Conservation (phyloP, 495 filamentous ascomycete genomes). For the Filosporella fistucella region DNA sequence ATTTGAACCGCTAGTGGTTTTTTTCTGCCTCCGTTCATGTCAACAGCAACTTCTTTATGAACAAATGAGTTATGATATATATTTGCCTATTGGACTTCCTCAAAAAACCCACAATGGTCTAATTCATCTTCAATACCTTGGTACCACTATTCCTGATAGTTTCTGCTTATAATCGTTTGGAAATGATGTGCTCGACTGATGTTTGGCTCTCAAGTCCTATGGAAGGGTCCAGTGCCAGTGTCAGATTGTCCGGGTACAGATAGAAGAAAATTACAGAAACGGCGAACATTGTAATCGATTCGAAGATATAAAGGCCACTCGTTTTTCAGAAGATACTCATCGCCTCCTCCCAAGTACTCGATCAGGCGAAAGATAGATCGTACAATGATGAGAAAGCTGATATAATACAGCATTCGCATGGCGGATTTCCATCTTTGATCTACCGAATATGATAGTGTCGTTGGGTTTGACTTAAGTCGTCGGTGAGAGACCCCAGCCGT, state of each 20-base stretch:
- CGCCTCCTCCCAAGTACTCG: slow-evolving; percentile 39
- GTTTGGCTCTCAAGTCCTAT: too few relatives aligned
- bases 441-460: background rate
- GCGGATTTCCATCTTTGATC: slow-evolving; percentile 37
- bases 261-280: slow-evolving; percentile 46
- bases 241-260: slow-evolving; percentile 32
- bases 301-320: slow-evolving; percentile 61
- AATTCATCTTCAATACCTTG: too few relatives aligned
- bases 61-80: too few relatives aligned
- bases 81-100: too few relatives aligned
- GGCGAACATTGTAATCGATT: slow-evolving; percentile 50
- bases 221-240: background rate
- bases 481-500: slow-evolving; percentile 24
- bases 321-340: slow-evolving; percentile 29
- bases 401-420: slow-evolving; percentile 46
- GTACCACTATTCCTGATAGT: too few relatives aligned
- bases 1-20: too few relatives aligned
- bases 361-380: slow-evolving; percentile 55
- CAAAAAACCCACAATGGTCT: too few relatives aligned
- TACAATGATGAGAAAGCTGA: slow-evolving; percentile 50
- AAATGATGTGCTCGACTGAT: too few relatives aligned
- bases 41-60: too few relatives aligned
- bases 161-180: too few relatives aligned
- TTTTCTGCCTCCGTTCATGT: too few relatives aligned
- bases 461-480: background rate